Evolutionary conservation across 352 stramenopile species (phyloP), one percentile per base, ranked within the genome.

Genomic region (Globisporangium spinosum): DNA sequence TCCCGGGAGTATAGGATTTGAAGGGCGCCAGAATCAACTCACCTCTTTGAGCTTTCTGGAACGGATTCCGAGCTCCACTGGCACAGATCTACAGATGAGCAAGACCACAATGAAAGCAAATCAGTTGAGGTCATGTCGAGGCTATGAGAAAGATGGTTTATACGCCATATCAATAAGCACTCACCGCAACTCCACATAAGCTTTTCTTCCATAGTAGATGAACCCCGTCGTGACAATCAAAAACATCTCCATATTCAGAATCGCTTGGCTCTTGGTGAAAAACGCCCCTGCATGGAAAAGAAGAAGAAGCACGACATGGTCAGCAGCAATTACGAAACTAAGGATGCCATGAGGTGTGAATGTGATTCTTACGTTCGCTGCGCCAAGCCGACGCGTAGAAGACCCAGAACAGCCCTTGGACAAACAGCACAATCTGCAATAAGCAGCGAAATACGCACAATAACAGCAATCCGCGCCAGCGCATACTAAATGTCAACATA

Each of bases 11-110:
- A 64, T 38, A 23, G n/a, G 34, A 6, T 25, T 23, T 45, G 34
- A 13, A 64, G 8, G 22, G 27, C 3, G 29, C 20, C n/a, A 35
- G 13, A 7, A 23, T 12, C 43, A 9, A 51, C 47, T 32, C 47
- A 86, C 78, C 70, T 96, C 89, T 69, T 87, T 91, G 13, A 96
- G 78, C 53, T 96, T 96, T 65, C 77, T 85, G 32, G 89, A 93
- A 17, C 89, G 83, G 64, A 95, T 90, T 9, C 83, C 76, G 12
- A 94, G 71, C 68, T 95, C 89, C 27, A 96, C 86, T 3, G 89
- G 89, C 58, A 96, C 86, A 0, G 76, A 90, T 67, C 88, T 96
- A 62, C 43, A 35, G 7, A 22, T 17, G 29, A 32, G 12, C 15
- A 2, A 51, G 43, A 45, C 23, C 2, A 1, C 22, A 25, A 29